Percentiles rank a stretch among this genome's conserved stretches.
These are phyloP conservation scores for Ceratocystis harringtonii DNA, from an alignment of 2,329 filamentous ascomycete species.

Conservation along the genomic window DNA sequence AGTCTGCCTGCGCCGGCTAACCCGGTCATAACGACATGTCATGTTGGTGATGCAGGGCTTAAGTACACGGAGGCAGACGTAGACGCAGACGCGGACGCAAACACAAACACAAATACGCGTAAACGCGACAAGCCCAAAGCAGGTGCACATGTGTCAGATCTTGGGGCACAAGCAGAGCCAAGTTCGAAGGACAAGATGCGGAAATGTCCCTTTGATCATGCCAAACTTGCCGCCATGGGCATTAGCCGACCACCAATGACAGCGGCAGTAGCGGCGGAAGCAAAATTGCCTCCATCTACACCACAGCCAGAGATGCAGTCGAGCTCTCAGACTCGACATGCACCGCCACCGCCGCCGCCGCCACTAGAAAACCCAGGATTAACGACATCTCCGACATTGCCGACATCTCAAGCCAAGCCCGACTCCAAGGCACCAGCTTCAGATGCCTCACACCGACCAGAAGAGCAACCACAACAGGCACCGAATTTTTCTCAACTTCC, in stretches of 20 bases:
- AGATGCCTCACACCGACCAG: conserved; percentile 36
- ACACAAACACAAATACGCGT: not conserved
- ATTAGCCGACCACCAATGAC: conserved; percentile 5
- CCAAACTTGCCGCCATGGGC: conserved; percentile 29
- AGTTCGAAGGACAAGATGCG: conserved; percentile 21
- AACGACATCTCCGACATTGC: conserved; percentile 20
- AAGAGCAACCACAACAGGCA: conserved; percentile 23
- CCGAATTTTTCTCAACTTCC: conserved; percentile 7
- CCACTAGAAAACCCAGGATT: not conserved
- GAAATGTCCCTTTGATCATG: conserved; percentile 46
- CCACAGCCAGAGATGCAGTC: not conserved
- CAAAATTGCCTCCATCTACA: not conserved
- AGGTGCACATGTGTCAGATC: no score
- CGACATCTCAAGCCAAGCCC: conserved; percentile 9
- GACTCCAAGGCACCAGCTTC: conserved; percentile 23
- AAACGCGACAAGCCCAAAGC: conserved; percentile 23
- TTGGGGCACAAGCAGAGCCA: conserved; percentile 14
- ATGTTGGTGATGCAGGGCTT: not conserved
- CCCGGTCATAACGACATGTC: conserved; percentile 28
- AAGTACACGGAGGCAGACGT: not conserved
- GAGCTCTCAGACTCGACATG: not conserved
- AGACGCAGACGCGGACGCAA: no score
- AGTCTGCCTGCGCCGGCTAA: conserved; percentile 30
- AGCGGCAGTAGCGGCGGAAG: conserved; percentile 2
- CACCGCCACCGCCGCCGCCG: not conserved